Conservation (phyloP, 352 stramenopile species). For the Achlya hypogyna region DNA sequence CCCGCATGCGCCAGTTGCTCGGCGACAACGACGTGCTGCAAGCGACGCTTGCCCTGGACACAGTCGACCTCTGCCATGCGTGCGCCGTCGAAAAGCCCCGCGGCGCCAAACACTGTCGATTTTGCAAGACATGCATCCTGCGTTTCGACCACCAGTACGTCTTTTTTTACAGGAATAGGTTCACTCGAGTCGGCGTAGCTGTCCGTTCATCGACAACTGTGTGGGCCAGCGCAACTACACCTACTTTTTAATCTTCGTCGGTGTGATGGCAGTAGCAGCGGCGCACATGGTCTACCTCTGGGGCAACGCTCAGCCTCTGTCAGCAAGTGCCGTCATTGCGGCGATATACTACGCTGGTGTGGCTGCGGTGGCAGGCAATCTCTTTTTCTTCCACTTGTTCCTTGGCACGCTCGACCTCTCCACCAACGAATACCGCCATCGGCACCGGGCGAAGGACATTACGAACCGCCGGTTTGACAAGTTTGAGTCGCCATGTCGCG, state of each 20-base stretch:
- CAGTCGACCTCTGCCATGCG: slow-evolving; percentile 66
- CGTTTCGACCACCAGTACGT: slow-evolving; percentile 97
- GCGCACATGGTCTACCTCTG: slow-evolving; percentile 53
- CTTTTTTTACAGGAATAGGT: neutral
- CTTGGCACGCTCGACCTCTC: slow-evolving; percentile 62
- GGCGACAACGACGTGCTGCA: slow-evolving; percentile 16
- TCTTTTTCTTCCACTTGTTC: slow-evolving; percentile 58
- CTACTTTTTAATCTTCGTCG: slow-evolving; percentile 58
- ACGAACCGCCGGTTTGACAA: neutral
- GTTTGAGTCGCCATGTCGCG: neutral
- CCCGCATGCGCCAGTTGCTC: slow-evolving; percentile 45
- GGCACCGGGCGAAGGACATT: slow-evolving; percentile 36
- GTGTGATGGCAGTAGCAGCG: slow-evolving; percentile 34
- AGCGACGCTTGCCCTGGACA: slow-evolving; percentile 27
- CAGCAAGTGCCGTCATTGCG: neutral
- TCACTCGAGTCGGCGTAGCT: slow-evolving; percentile 38
- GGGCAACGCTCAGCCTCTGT: neutral
- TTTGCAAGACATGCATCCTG: slow-evolving; percentile 91
- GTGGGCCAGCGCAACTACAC: slow-evolving; percentile 97
- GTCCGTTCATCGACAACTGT: slow-evolving; percentile 98
- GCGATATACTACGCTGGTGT: slow-evolving; percentile 8
- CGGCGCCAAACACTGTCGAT: slow-evolving; percentile 77
- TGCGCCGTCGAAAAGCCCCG: slow-evolving; percentile 69
- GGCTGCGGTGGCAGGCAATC: slow-evolving; percentile 20
- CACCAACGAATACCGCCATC: slow-evolving; percentile 71